Base-by-base conservation (phyloP, 2,329 filamentous ascomycete species). In the Metarhizium album region DNA sequence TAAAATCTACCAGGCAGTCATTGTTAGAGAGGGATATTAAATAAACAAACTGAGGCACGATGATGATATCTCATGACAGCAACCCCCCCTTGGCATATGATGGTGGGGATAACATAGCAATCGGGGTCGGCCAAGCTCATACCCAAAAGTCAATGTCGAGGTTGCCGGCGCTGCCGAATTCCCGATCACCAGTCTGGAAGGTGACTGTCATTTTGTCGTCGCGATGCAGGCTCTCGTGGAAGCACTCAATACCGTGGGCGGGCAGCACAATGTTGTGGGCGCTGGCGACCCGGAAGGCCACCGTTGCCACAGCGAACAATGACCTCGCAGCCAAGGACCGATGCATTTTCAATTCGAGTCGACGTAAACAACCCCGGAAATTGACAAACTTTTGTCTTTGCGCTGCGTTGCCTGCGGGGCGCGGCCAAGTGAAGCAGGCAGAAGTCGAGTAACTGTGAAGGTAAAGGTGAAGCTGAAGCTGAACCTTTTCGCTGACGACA, bases 151-250 rank as follows among this genome's bases (percentile, higher is more conserved):
- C 93, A 64, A 98, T 86, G 60, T 97, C 90, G 53, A 98, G 75
- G 65, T 96, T 97, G 33, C 91, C 91, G 52, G 90, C 90, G 48
- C 87, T 87, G 48, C 91, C 91, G 70, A 95, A 96, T 68, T 98
- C 93, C 59, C 91, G 78, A 68, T 98, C 93, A 65, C 93, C 93
- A 53, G 97, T 91, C 74, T 97, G 93, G 78, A 94, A 98, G 29
- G 90, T 95, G 53, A 98, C 90, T 8, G 90, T 96, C 93, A 98
- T 98, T 71, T 86, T 87, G 75, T 98, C 93, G 70, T 95, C 93
- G 67, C 79, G 82, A 75, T 95, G 91, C 53, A 98, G 82, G 61
- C 76, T 71, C 74, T 98, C 93, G 76, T 95, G 87, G 79, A 97
- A 98, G 76, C 93, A 98, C 75, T 98, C 93, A 71, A 90, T 82